Conservation (phyloP, 2,329 filamentous ascomycete species). For the Talaromyces sp. region DNA sequence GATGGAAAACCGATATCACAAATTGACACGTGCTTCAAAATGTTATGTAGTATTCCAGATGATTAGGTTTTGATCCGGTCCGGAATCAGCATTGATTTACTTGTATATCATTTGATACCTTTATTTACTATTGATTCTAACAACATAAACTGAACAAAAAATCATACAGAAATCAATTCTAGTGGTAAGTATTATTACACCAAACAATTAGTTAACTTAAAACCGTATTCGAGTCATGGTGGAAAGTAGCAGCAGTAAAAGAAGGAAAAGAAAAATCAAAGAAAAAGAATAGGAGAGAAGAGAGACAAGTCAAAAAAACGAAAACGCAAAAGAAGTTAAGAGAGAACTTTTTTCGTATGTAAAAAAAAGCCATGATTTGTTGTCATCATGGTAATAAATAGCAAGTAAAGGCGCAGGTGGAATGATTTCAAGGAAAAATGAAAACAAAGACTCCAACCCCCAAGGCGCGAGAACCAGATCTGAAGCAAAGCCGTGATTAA, state of each 20-base stretch:
- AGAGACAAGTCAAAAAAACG: neutral
- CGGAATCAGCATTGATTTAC: no score
- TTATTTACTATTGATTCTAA: neutral
- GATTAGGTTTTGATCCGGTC: no score
- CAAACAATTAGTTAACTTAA: neutral
- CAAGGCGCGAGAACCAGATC: neutral
- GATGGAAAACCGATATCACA: no score
- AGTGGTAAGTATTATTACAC: neutral
- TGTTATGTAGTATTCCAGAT: no score
- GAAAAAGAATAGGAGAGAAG: constrained; percentile 2
- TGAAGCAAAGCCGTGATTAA: constrained; percentile 5
- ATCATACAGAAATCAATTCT: neutral
- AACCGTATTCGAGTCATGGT: constrained; percentile 2
- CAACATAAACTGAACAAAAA: neutral
- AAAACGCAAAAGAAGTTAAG: neutral
- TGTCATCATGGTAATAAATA: neutral
- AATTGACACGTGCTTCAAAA: no score
- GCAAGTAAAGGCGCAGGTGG: neutral
- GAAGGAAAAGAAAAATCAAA: constrained; percentile 12
- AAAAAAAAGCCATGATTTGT: neutral
- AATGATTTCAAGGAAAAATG: constrained; percentile 2
- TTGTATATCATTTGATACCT: neutral
- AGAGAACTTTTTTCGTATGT: neutral
- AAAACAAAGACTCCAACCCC: neutral
- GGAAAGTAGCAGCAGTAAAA: neutral